Base-by-base conservation (phyloP, 768 basidiomycete genomes). In the Termitomyces sp. region DNA sequence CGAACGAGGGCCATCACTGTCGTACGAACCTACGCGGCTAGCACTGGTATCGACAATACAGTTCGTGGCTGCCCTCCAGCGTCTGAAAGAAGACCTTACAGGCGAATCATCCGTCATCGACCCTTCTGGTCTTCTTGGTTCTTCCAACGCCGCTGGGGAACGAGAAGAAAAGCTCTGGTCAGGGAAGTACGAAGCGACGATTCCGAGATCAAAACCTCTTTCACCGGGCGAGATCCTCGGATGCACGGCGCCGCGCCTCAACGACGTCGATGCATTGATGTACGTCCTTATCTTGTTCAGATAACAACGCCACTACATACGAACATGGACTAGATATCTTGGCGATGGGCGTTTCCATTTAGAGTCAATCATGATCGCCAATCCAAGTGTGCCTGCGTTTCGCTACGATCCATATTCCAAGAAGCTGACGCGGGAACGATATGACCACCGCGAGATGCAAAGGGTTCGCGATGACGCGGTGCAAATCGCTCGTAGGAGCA, bases 341-440 rank as follows among this genome's bases (percentile, higher is more conserved):
- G 97, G 97, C 18, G 97, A 99, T 66, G 97, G 97, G 22, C 89
- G 97, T 11, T 99, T 99, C 77, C 97, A 98, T 70, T 82, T 98
- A 18, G 97, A 99, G 73, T 91, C 93, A 15, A 95, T 98, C 70
- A 99, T 99, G 97, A 97, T 99, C 59, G 94, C 95, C n/a, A 99
- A 99, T 70, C 97, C 97, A 0, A 73, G 82, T 33, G 81, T 98
- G 18, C 95, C 97, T 12, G 95, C 97, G 0, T 99, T 97, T 75
- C 86, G 97, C 22, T 99, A 98, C 73, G 97, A 98, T 68, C 97
- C 97, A 4, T 99, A 98, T 72, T 93, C 94, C 22, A 99, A 99
- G 73, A 97, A 95, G 68, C 80, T 99, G 53, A 98, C 97, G 1
- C 77, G 93, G 58, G 97, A 99, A 69, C 81, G 86, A 4, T 99